A percentile compares a stretch with the other conserved stretches of the same genome.
phyloP scores from a whole-genome alignment of 345 rosid genomes.

The Toxicodendron radicans region DNA sequence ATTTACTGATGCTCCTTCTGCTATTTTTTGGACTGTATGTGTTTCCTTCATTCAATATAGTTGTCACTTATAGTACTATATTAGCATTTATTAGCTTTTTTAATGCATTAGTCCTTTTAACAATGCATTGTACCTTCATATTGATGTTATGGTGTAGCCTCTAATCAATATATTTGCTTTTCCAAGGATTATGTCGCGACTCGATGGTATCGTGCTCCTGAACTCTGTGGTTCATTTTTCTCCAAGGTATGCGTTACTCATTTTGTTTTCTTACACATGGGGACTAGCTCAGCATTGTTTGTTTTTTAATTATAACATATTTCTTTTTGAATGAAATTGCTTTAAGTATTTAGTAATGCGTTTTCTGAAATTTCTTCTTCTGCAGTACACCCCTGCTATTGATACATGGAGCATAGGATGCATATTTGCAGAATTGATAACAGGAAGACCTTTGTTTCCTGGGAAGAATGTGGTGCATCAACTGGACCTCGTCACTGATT shows the following conservation, averaged over 20 bases:
- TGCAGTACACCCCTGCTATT: conserved; percentile 98
- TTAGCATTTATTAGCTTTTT: not conserved
- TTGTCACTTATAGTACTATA: not conserved
- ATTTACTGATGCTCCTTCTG: conserved; percentile 87
- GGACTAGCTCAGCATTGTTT: too few species aligned
- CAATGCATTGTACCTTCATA: not conserved
- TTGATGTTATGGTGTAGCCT: not conserved
- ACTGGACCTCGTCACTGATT: conserved; percentile 89
- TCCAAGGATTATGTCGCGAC: conserved; percentile 98
- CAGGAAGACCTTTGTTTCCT: conserved; percentile 89
- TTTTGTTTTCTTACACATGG: conserved; percentile 5
- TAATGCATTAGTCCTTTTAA: not conserved
- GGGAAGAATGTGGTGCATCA: conserved; percentile 95
- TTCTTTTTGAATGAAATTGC: not conserved
- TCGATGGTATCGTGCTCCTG: conserved; percentile 99
- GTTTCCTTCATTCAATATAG: conserved; percentile 27
- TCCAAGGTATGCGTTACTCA: conserved; percentile 59
- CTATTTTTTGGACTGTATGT: conserved; percentile 99
- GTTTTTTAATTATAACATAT: not conserved
- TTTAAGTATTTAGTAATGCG: conserved; percentile 12
- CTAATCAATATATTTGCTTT: conserved; percentile 38
- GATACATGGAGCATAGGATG: conserved; percentile 99
- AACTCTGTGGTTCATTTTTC: conserved; percentile 93
- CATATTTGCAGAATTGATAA: conserved; percentile 92
- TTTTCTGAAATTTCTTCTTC: conserved; percentile 18